phyloP scores from a whole-genome alignment of 169 alveolate genomes.

The Theileria annulata region DNA sequence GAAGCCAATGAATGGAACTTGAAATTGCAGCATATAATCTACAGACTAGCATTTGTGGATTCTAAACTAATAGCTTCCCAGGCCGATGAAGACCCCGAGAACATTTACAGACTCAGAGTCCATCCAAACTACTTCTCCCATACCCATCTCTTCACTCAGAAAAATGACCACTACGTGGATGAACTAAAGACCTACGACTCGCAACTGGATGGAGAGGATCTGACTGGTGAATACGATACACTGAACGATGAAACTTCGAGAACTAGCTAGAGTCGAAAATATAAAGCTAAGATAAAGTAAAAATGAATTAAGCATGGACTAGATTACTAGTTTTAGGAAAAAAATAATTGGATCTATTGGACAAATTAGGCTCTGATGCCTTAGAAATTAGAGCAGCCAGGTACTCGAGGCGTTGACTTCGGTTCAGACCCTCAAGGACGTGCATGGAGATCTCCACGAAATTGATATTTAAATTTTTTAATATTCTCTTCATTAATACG shows the following conservation, averaged over 20 bases:
- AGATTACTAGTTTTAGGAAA: not conserved
- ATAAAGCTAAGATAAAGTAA: not conserved
- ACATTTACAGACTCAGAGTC: slow-evolving; percentile 63
- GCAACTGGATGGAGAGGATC: not conserved
- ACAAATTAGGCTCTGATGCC: not conserved
- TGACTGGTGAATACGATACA: not conserved
- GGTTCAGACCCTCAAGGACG: not conserved
- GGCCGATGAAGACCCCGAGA: slow-evolving; percentile 61
- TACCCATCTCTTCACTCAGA: slow-evolving; percentile 36
- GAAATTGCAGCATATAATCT: slow-evolving; percentile 67
- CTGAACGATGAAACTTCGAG: not conserved
- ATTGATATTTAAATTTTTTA: not conserved
- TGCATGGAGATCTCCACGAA: not conserved
- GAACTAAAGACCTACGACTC: not conserved
- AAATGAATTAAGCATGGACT: not conserved
- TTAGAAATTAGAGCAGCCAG: not conserved
- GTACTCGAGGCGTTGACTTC: slow-evolving; percentile 4
- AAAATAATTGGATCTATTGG: not conserved
- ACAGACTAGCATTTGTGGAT: slow-evolving; percentile 71
- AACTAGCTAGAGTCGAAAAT: not conserved
- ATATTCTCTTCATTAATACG: not conserved
- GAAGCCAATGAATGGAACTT: slow-evolving; percentile 78
- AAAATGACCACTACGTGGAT: slow-evolving; percentile 8
- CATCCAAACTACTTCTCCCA: slow-evolving; percentile 76
- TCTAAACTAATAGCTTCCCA: slow-evolving; percentile 66